Percentiles rank a stretch among this genome's conserved stretches.
Conservation (phyloP, 23 red algal species). For the Gracilaria domingensis region DNA sequence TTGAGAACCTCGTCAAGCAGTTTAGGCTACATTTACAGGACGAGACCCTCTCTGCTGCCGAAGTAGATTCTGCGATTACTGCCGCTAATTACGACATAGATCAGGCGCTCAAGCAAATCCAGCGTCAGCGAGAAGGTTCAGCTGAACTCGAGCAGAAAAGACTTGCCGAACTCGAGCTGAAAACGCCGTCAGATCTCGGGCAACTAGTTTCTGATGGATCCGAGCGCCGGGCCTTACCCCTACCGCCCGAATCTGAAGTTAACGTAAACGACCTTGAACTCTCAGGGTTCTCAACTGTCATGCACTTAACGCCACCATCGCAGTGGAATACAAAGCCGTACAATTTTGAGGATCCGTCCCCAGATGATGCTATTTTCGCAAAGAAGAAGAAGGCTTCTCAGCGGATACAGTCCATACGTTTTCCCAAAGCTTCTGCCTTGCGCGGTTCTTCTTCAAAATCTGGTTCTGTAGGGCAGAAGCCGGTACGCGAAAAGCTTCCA, state of each 20-base stretch:
- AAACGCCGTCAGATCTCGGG: slow-evolving; percentile 49
- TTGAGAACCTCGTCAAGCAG: slow-evolving; percentile 38
- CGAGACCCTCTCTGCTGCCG: slow-evolving; percentile 39
- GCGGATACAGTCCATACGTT: slow-evolving; percentile 23
- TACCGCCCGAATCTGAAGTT: slow-evolving; percentile 31
- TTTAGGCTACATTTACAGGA: slow-evolving; percentile 59
- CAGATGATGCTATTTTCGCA: slow-evolving; percentile 61
- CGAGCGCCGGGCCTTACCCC: not conserved
- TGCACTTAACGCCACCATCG: slow-evolving; percentile 16
- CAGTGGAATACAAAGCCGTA: slow-evolving; percentile 17
- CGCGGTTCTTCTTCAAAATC: not conserved
- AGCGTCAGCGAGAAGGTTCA: not conserved
- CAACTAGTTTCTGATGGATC: slow-evolving; percentile 13
- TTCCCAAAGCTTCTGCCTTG: slow-evolving; percentile 37
- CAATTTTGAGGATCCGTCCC: slow-evolving; percentile 64
- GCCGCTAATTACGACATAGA: slow-evolving; percentile 70
- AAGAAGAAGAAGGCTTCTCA: slow-evolving; percentile 32
- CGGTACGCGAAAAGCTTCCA: not conserved
- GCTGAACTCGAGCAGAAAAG: not conserved
- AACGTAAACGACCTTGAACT: slow-evolving; percentile 16
- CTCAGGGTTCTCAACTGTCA: slow-evolving; percentile 24
- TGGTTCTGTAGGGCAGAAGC: not conserved
- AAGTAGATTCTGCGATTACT: slow-evolving; percentile 61
- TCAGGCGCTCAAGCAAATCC: slow-evolving; percentile 33
- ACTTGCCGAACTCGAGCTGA: slow-evolving; percentile 18